Conservation (phyloP, 345 rosid species). For the Bruguiera gymnorhiza region DNA sequence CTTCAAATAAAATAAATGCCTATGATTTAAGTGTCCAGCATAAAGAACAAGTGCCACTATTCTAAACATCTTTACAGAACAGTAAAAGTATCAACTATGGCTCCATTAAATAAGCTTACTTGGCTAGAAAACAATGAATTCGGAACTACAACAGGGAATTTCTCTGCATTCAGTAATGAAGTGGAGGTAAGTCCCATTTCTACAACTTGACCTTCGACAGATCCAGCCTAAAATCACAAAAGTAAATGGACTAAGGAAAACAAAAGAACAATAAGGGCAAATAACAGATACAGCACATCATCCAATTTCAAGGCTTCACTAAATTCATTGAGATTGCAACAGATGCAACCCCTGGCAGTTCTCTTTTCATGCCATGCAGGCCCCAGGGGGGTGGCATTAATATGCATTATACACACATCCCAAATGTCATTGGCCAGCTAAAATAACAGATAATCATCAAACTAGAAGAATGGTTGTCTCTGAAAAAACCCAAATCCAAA, state of each 20-base stretch:
- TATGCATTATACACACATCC: too few species aligned
- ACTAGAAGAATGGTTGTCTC: background rate
- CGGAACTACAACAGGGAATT: slow-evolving; percentile 80
- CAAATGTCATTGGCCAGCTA: too few species aligned
- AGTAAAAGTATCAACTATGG: too few species aligned
- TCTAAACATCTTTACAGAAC: too few species aligned
- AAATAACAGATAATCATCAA: too few species aligned
- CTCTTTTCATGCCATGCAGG: too few species aligned
- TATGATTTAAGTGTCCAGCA: too few species aligned
- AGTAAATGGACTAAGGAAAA: background rate
- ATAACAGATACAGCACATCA: background rate
- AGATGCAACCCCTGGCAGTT: too few species aligned
- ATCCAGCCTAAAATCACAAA: slow-evolving; percentile 62
- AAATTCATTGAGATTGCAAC: background rate
- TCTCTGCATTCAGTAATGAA: slow-evolving; percentile 69
- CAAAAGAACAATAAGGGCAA: slow-evolving; percentile 4
- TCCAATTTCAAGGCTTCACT: too few species aligned
- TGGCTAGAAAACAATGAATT: slow-evolving; percentile 95
- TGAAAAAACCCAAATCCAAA: background rate
- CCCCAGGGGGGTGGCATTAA: too few species aligned
- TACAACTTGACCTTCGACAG: slow-evolving; percentile 87
- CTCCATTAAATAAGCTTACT: slow-evolving; percentile 34
- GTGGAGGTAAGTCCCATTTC: slow-evolving; percentile 92
- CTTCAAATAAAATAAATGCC: too few species aligned
- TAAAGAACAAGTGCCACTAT: too few species aligned